phyloP scores from a whole-genome alignment of 305 asterid genomes.

The Fraxinus baroniana region DNA sequence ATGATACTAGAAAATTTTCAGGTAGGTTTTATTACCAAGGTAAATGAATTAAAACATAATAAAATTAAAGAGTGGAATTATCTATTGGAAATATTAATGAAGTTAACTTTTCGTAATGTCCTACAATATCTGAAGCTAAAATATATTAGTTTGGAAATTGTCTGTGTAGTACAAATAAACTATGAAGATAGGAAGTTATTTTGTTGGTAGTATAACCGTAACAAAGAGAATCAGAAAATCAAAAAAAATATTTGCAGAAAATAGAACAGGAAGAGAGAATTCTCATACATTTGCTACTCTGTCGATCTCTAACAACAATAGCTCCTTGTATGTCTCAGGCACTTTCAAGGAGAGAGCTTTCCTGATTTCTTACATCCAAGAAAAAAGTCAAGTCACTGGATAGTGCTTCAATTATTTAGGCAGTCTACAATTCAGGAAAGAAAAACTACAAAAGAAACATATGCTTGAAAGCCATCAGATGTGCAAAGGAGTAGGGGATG shows the following conservation, averaged over 20 bases:
- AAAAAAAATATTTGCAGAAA: not conserved
- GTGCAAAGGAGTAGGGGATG: not conserved
- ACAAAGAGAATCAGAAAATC: not conserved
- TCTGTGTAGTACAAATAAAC: not conserved
- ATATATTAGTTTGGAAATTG: constrained; percentile 4
- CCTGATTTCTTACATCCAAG: constrained; percentile 73
- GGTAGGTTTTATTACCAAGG: not conserved
- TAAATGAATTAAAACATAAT: not conserved
- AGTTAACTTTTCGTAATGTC: not conserved
- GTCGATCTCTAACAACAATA: constrained; percentile 74
- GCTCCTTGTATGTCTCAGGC: constrained; percentile 76
- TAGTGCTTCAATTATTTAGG: constrained; percentile 1
- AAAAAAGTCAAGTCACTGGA: constrained; percentile 30
- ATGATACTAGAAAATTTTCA: not conserved
- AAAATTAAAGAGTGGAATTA: not conserved
- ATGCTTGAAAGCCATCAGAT: not conserved
- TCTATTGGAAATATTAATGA: not conserved
- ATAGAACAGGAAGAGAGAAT: constrained; percentile 2
- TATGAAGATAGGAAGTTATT: not conserved
- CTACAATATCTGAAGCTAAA: not conserved
- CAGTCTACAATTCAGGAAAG: not conserved
- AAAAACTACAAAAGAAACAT: not conserved
- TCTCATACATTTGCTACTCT: constrained; percentile 81
- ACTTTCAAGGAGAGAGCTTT: constrained; percentile 78
- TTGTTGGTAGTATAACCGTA: not conserved